These are phyloP conservation scores for Candida gigantensis DNA, from an alignment of 1,139 yeast genomes.

Conservation along the genomic window DNA sequence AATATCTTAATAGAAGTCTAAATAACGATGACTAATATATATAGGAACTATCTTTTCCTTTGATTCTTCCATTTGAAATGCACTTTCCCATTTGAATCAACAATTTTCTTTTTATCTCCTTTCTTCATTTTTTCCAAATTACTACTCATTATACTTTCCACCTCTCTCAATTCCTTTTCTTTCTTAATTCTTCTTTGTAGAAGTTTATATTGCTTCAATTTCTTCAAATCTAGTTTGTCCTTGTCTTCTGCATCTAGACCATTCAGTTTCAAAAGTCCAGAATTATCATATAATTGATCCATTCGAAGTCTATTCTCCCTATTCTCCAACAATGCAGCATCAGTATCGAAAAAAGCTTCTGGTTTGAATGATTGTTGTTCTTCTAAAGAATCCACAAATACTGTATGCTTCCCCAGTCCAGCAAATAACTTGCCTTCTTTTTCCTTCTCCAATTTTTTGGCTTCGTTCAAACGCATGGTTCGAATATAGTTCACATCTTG, in stretches of 20 bases:
- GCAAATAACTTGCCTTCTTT: constrained; percentile 55
- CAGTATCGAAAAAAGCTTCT: constrained; percentile 69
- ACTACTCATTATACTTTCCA: constrained; percentile 70
- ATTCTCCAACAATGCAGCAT: constrained; percentile 57
- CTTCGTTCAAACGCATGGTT: constrained; percentile 71
- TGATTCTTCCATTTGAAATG: constrained; percentile 86
- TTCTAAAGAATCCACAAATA: constrained; percentile 70
- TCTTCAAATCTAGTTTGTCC: constrained; percentile 52
- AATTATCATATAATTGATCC: constrained; percentile 56
- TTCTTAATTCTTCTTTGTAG: constrained; percentile 65
- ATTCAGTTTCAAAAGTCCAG: constrained; percentile 27
- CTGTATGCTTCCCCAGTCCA: constrained; percentile 74
- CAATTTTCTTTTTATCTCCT: constrained; percentile 79
- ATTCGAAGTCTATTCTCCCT: constrained; percentile 72
- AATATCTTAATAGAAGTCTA: constrained; percentile 62
- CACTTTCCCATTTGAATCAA: constrained; percentile 62
- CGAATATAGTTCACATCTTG: constrained; percentile 87
- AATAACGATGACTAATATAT: constrained; percentile 23
- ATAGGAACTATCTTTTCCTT: constrained; percentile 63
- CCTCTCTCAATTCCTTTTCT: constrained; percentile 63
- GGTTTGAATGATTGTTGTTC: constrained; percentile 63
- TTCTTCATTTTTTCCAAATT: constrained; percentile 89
- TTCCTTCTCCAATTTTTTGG: constrained; percentile 61
- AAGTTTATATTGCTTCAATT: constrained; percentile 56
- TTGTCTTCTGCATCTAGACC: constrained; percentile 34